Evolutionary conservation across 148 eudicot genomes (phyloP).

Genomic region (Silene latifolia): DNA sequence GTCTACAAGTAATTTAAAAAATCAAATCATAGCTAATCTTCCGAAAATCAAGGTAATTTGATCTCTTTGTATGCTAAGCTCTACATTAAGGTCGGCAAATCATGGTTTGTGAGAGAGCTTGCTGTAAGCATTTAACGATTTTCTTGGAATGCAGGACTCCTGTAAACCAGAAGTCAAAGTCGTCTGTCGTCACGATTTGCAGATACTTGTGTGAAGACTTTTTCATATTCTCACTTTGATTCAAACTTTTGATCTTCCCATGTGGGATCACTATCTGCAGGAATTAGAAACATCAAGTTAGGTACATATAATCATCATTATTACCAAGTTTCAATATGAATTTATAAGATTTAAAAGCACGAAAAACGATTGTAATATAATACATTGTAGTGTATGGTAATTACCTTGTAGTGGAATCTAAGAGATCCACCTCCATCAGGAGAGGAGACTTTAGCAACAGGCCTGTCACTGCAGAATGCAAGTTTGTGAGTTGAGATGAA

Average conservation of each 20-base stretch:
- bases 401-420: too few relatives aligned
- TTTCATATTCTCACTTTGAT: constrained; percentile 26
- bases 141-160: constrained; percentile 30
- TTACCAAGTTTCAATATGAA: not conserved
- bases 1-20: not conserved
- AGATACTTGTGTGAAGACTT: constrained; percentile 40
- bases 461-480: too few relatives aligned
- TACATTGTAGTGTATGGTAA: too few relatives aligned
- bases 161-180: constrained; percentile 44
- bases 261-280: too few relatives aligned
- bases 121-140: constrained; percentile 26
- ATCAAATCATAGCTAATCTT: not conserved
- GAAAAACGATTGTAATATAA: not conserved
- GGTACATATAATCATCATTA: too few relatives aligned
- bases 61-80: not conserved
- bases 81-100: not conserved
- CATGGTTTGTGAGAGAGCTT: constrained; percentile 11
- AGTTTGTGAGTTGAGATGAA: too few relatives aligned
- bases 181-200: constrained; percentile 30
- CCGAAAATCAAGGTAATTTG: not conserved
- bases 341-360: not conserved
- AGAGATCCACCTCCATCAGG: too few relatives aligned
- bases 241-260: constrained; percentile 29
- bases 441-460: too few relatives aligned
- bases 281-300: not conserved